Base-by-base conservation (phyloP, 202 grass and related monocot genomes). In the Bolboschoenoplectus hybrid region DNA sequence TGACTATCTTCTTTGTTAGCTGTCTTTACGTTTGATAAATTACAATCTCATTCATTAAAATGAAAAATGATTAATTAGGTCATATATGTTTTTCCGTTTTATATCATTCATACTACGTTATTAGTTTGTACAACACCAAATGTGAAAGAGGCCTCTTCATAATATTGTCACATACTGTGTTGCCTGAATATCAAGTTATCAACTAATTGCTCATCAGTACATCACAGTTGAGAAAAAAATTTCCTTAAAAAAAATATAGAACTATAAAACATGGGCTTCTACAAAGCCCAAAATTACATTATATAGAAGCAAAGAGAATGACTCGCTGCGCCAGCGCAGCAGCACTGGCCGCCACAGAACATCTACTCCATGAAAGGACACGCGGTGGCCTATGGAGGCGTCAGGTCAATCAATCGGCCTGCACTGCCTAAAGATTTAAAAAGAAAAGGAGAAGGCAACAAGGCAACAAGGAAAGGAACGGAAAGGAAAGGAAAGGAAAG, bases 361-460 rank as follows among this genome's bases (percentile, higher is more conserved):
- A 16, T 77, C 10, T 5, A 3, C 32, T 6, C 26, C 34, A 38
- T 9, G 2, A 78, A 17, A 57, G 51, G 51, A 78, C 51, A 57
- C 74, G 51, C 74, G 45, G 74, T 78, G 74, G 74, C 74, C 74
- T 56, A 78, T 57, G 34, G 74, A 57, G 74, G 74, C 74, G 50
- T 77, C 74, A 77, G 74, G 56, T 78, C 74, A 78, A 57, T 56
- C 51, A 78, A 78, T 78, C 34, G 32, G 26, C 32, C 49, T 38
- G 50, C 74, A 77, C 47, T 77, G 74, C 50, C 5, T 11, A 38
- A 56, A 77, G n/a, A 17, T 57, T 78, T 2, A 16, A 57, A 78
- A 56, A 38, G 12, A 38, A 39, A 39, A 9, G 3, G 8, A 11
- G 3, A 45, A 20, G 7, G n/a, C 0, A 77, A 36, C 7, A 77